Evolutionary conservation across 768 basidiomycete species (phyloP).

Genomic region (Suillus fuscotomentosus): DNA sequence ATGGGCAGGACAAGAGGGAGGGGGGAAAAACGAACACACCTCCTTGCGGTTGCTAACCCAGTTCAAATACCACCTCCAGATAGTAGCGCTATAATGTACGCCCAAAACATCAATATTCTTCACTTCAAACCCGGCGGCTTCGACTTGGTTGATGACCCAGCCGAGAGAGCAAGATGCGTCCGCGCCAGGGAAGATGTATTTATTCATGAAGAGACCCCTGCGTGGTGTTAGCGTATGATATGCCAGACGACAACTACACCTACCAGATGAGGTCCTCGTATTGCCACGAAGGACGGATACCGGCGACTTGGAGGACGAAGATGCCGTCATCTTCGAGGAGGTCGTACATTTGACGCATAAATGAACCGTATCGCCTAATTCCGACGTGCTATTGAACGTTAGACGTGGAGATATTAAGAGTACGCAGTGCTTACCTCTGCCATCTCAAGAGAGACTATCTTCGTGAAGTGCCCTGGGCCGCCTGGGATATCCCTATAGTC

Average conservation of each 20-base stretch:
- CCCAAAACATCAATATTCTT: constrained; percentile 97
- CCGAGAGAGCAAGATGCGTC: constrained; percentile 95
- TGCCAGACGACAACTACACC: constrained; percentile 10
- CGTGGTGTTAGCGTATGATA: background rate
- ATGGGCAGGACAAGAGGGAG: background rate
- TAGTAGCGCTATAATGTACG: constrained; percentile 93
- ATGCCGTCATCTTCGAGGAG: constrained; percentile 92
- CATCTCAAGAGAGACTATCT: constrained; percentile 98
- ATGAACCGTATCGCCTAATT: constrained; percentile 84
- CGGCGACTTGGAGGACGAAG: constrained; percentile 97
- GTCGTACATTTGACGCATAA: constrained; percentile 90
- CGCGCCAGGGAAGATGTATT: constrained; percentile 98
- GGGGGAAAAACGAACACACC: constrained; percentile 22
- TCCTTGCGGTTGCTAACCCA: constrained; percentile 94
- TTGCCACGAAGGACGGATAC: constrained; percentile 94
- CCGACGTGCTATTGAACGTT: constrained; percentile 74
- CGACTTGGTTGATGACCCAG: constrained; percentile 89
- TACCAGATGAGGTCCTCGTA: constrained; percentile 97
- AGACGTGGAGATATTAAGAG: background rate
- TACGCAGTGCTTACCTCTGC: constrained; percentile 64
- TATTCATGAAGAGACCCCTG: constrained; percentile 97
- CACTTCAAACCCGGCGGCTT: constrained; percentile 92
- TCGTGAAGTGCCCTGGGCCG: constrained; percentile 73
- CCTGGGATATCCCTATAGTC: constrained; percentile 92
- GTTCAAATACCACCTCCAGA: constrained; percentile 94